Percentiles rank a stretch among this genome's conserved stretches.
Evolutionary conservation across 805 yeast species (phyloP).

Genomic region (Barnettozyma salicaria): DNA sequence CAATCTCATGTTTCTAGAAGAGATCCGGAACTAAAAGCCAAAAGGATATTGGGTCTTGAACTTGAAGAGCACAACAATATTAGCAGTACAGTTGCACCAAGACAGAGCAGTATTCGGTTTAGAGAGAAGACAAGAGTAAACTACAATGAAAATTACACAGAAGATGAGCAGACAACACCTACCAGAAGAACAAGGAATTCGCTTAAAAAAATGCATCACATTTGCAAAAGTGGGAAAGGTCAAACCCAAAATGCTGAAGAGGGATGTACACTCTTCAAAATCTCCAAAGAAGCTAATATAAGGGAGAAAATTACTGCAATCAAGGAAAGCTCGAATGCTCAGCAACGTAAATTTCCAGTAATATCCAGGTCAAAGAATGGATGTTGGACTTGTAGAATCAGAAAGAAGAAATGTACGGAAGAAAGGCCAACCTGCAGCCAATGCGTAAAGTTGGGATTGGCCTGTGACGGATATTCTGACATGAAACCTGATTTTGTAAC

Average conservation of each 20-base stretch:
- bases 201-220: too few relatives aligned
- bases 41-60: neutral
- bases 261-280: too few relatives aligned
- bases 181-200: neutral
- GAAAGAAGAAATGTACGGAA: constrained; percentile 70
- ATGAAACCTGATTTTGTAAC: constrained; percentile 51
- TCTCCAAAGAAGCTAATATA: neutral
- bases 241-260: too few relatives aligned
- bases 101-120: constrained; percentile 8
- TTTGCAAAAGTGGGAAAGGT: too few relatives aligned
- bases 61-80: neutral
- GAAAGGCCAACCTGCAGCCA: constrained; percentile 54
- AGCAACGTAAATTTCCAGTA: constrained; percentile 6
- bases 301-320: neutral
- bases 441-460: constrained; percentile 49
- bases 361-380: constrained; percentile 48
- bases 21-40: neutral
- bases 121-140: constrained; percentile 4
- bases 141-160: constrained; percentile 4
- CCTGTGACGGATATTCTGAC: constrained; percentile 50
- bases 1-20: too few relatives aligned
- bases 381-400: constrained; percentile 73
- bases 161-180: too few relatives aligned
- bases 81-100: neutral
- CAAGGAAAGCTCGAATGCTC: too few relatives aligned